A percentile compares a stretch with the other conserved stretches of the same genome.
Conservation (phyloP, 495 filamentous ascomycete genomes). For the Penicillium ucsense region DNA sequence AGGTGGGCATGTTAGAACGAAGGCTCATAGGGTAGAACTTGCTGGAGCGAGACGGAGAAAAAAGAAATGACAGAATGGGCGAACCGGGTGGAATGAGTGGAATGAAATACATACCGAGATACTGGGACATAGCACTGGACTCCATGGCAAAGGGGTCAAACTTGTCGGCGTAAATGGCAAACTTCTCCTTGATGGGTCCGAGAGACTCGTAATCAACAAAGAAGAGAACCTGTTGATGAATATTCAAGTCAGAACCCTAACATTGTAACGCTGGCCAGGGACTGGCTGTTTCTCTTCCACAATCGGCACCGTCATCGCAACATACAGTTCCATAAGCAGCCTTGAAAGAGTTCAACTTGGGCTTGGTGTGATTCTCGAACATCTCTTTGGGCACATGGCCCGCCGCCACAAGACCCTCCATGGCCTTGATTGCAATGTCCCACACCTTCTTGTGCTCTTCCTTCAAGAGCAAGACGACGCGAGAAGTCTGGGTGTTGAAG, state of each 20-base stretch:
- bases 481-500: constrained; percentile 46
- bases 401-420: constrained; percentile 33
- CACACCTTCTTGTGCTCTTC: constrained; percentile 45
- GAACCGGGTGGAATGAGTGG: neutral
- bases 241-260: too few relatives aligned
- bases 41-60: too few relatives aligned
- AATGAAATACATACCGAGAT: constrained; percentile 21
- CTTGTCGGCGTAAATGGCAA: constrained; percentile 37
- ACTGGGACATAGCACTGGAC: constrained; percentile 44
- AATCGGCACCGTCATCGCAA: neutral
- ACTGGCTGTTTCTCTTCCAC: too few relatives aligned
- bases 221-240: constrained; percentile 32
- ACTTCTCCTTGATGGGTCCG: constrained; percentile 32
- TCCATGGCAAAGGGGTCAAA: constrained; percentile 41
- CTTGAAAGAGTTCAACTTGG: constrained; percentile 32
- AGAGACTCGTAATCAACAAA: constrained; percentile 37
- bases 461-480: constrained; percentile 36
- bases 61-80: too few relatives aligned
- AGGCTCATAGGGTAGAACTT: too few relatives aligned
- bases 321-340: constrained; percentile 42
- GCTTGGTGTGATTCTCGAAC: constrained; percentile 33
- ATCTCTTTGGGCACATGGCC: constrained; percentile 27
- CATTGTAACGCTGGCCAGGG: too few relatives aligned
- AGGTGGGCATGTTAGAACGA: too few relatives aligned
- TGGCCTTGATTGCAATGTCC: constrained; percentile 34